phyloP scores from a whole-genome alignment of 1,284 basidiomycete species.

The Cerrena zonata region DNA sequence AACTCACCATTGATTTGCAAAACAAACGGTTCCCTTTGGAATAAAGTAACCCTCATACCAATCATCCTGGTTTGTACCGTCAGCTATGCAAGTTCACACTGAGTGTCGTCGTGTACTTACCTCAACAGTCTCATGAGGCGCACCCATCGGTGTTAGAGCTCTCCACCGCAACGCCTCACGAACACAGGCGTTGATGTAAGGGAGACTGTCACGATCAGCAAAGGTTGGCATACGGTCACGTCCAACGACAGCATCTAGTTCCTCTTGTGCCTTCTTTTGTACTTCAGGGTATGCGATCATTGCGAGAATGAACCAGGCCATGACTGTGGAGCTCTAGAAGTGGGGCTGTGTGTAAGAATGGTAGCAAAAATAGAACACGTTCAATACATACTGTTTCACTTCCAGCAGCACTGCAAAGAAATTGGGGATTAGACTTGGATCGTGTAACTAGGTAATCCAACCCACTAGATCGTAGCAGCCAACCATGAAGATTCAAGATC shows the following conservation, averaged over 20 bases:
- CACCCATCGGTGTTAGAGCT: constrained; percentile 20
- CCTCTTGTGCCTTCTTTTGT: constrained; percentile 28
- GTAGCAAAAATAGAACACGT: background rate
- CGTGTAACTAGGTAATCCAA: constrained; percentile 9
- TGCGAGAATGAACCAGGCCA: constrained; percentile 24
- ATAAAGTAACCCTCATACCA: constrained; percentile 22
- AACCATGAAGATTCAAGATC: constrained; percentile 6
- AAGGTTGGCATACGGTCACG: constrained; percentile 27
- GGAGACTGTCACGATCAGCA: constrained; percentile 27
- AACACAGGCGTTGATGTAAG: constrained; percentile 31
- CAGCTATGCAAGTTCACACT: background rate
- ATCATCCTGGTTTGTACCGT: constrained; percentile 13
- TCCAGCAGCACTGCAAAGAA: background rate
- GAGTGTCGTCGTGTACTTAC: background rate
- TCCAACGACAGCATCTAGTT: constrained; percentile 36
- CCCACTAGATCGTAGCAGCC: constrained; percentile 7
- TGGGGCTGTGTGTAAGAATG: background rate
- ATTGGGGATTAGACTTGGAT: background rate
- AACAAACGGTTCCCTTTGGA: constrained; percentile 18
- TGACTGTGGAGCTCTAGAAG: constrained; percentile 5
- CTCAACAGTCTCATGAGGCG: background rate
- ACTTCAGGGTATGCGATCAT: constrained; percentile 28
- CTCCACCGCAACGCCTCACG: constrained; percentile 25
- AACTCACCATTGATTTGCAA: constrained; percentile 5
- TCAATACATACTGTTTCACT: background rate